A percentile compares a stretch with the other conserved stretches of the same genome.
Evolutionary conservation across 257 asterid species (phyloP).

Genomic region (Petunia secreta): DNA sequence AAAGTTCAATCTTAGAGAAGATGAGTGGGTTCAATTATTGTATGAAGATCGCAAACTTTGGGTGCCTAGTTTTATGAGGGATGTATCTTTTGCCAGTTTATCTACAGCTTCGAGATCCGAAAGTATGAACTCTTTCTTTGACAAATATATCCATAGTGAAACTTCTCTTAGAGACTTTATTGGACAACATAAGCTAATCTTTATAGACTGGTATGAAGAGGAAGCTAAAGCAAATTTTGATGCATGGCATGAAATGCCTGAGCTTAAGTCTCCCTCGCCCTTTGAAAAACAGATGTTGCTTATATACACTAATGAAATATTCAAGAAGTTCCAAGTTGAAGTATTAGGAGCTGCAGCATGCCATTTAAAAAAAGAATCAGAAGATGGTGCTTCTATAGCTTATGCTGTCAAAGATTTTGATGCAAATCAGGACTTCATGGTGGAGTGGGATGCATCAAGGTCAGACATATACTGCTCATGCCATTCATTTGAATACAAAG

Average conservation of each 20-base stretch:
- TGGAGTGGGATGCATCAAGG: constrained; percentile 67
- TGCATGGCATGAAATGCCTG: constrained; percentile 94
- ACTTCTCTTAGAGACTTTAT: constrained; percentile 69
- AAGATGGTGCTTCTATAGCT: constrained; percentile 53
- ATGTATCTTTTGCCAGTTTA: constrained; percentile 69
- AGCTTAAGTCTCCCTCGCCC: constrained; percentile 90
- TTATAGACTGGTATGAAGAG: constrained; percentile 83
- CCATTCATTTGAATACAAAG: constrained; percentile 71
- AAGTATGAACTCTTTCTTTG: constrained; percentile 68
- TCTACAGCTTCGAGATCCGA: constrained; percentile 72
- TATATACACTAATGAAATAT: constrained; percentile 80
- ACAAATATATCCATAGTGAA: constrained; percentile 64
- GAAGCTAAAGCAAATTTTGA: constrained; percentile 92
- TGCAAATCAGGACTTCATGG: constrained; percentile 60
- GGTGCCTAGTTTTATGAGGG: constrained; percentile 78
- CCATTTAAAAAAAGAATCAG: constrained; percentile 78
- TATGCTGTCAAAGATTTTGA: constrained; percentile 76
- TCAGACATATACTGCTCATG: constrained; percentile 73
- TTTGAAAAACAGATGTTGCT: constrained; percentile 82
- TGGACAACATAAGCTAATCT: constrained; percentile 55
- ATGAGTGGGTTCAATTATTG: constrained; percentile 70
- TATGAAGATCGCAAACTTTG: constrained; percentile 73
- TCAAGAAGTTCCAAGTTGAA: constrained; percentile 81
- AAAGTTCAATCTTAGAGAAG: constrained; percentile 70
- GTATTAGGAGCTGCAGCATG: constrained; percentile 94